Base-by-base conservation (phyloP, 225 moss, liverwort and hornwort genomes). In the Sphagnum tenellum region DNA sequence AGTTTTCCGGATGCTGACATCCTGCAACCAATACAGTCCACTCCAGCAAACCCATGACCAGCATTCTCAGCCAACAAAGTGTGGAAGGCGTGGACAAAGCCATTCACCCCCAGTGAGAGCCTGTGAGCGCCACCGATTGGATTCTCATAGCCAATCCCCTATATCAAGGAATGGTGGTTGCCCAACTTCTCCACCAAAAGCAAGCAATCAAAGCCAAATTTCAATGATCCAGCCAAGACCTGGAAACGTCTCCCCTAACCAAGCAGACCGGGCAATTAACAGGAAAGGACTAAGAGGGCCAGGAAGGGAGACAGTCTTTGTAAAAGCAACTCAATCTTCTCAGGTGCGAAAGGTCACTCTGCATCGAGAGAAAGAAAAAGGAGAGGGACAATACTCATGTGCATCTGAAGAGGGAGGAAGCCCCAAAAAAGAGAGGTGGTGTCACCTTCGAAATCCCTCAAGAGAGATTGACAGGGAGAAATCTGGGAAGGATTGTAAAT, bases 1-100 rank as follows among this genome's bases (percentile, higher is more conserved):
- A 67, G 89, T 92, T 47, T 88, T 96, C 44, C 84, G 83, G 29
- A 86, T 89, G 81, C 65, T 96, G 45, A 82, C 86, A n/a, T 77
- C 79, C 12, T 77, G 72, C 3, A 86, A 74, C 48, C 81, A 55
- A 55, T n/a, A 55, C 47, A 67, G 62, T 52, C 78, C 88, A 60
- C 6, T 61, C 67, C 13, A 50, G n/a, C 2, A 45, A 5, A 45
- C 65, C 53, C 46, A 50, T 0, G 58, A 59, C n/a, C 63, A 11
- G 3, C n/a, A 64, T 50, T 64, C 63, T 13, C 63, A 13, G 12
- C 50, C 63, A 2, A 52, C 7, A 9, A 64, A 64, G 48, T 49
- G 63, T 49, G 48, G 49, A 5, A n/a, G 49, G 4, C 63, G 12
- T n/a, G 46, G 12, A 9, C 52, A 9, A 49, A 64, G 46, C 63